phyloP scores from a whole-genome alignment of 495 filamentous ascomycete species.

The Pseudotulostoma volvatum region DNA sequence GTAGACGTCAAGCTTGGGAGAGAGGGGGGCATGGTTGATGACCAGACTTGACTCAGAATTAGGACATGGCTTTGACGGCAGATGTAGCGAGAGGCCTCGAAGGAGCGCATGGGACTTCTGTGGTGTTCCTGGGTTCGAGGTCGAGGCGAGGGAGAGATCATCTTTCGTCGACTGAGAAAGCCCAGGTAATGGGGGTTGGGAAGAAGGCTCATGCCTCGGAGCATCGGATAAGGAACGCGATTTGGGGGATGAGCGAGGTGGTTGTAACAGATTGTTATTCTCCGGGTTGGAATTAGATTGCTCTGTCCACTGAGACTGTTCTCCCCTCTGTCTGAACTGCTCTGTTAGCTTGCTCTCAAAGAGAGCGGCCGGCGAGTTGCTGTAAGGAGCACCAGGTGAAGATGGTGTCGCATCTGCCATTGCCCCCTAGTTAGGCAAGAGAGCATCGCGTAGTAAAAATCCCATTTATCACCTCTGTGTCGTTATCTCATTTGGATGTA shows the following conservation, averaged over 20 bases:
- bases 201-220: conserved; percentile 15
- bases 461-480: too few relatives aligned
- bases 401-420: background rate
- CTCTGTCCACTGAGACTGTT: conserved; percentile 1
- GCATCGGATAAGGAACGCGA: conserved; percentile 31
- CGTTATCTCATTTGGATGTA: too few relatives aligned
- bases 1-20: conserved; percentile 76
- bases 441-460: too few relatives aligned
- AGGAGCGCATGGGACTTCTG: conserved; percentile 41
- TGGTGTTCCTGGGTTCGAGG: conserved; percentile 40
- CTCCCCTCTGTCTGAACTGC: conserved; percentile 4
- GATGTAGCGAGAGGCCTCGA: conserved; percentile 55
- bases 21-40: conserved; percentile 53
- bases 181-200: conserved; percentile 15
- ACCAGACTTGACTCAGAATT: conserved; percentile 37
- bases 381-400: background rate
- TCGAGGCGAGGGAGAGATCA: conserved; percentile 46
- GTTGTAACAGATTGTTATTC: background rate
- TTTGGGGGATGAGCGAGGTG: conserved; percentile 19
- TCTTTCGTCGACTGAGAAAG: conserved; percentile 46
- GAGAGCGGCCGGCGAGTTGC: too few relatives aligned
- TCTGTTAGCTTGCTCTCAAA: background rate
- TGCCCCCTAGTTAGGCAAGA: too few relatives aligned
- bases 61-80: conserved; percentile 39
- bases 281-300: background rate